Evolutionary conservation across 2,329 filamentous ascomycete genomes (phyloP), one percentile per base, ranked within the genome.

Genomic region (Aspergillus intermedius): DNA sequence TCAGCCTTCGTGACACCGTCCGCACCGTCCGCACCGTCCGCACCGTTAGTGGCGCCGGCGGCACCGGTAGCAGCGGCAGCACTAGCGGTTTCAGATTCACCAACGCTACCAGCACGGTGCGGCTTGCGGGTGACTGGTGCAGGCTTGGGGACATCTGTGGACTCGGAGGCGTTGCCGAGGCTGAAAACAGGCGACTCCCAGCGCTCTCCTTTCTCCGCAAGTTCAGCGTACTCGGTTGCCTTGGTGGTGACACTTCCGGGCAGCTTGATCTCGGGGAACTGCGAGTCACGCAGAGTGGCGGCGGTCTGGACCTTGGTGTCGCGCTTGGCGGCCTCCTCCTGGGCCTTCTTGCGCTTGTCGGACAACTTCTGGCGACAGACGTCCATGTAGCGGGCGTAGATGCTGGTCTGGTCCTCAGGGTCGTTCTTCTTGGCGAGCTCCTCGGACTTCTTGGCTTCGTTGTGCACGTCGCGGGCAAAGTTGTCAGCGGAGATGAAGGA

Each of bases 131-230:
- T 75, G 46, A 86, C 71, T 34, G 74, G 58, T 1, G 69, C 66
- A 34, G 77, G 65, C 53, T 71, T 65, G 1, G 91, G 90, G 40
- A 96, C 78, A 61, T 86, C 80, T 21, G 72, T 77, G 39, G 87
- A 89, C 71, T 85, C 83, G 48, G 80, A 76, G 9, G 91, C 90
- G 40, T 74, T 79, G 43, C 93, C 91, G 59, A 97, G 86, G 51
- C 82, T 85, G 76, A 98, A 98, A 62, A 98, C 83, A 8, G 91
- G 89, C 52, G 87, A 94, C 77, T 95, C 86, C 93, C 93, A 98
- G 69, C 83, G 85, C 48, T 95, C 87, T 46, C 93, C 93, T 81
- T 93, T 89, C 57, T 76, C 77, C 7, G 91, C 88, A 49, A 95
- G 78, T 19, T 96, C 83, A 74, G 83, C 88, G 79, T 94, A 97